A percentile compares a stretch with the other conserved stretches of the same genome.
Conservation (phyloP, 2,329 filamentous ascomycete species). For the Penicillium hordei region DNA sequence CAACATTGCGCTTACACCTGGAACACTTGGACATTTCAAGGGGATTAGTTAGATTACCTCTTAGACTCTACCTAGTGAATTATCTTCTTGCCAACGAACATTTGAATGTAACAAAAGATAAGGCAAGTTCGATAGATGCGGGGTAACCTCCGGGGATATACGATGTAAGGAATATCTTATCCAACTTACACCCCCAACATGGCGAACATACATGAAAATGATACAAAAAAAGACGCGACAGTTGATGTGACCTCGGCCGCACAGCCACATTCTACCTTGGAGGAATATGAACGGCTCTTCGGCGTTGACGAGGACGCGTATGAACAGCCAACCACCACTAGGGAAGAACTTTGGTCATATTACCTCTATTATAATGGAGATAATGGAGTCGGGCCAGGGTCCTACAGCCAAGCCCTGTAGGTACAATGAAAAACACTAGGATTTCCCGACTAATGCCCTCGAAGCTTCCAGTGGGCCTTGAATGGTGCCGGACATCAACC, state of each 20-base stretch:
- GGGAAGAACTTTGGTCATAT: slow-evolving; percentile 46
- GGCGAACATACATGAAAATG: neutral
- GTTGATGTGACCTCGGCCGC: slow-evolving; percentile 1
- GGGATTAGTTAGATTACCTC: neutral
- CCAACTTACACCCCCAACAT: neutral
- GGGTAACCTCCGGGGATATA: neutral
- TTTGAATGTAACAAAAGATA: neutral
- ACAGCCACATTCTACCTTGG: slow-evolving; percentile 18
- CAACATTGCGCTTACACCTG: neutral
- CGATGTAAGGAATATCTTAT: neutral
- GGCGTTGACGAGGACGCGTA: slow-evolving; percentile 38
- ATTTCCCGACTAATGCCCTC: neutral
- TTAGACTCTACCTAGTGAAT: neutral
- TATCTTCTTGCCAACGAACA: neutral
- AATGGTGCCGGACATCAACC: slow-evolving; percentile 42
- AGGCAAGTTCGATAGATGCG: neutral
- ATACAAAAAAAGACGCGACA: slow-evolving; percentile 16
- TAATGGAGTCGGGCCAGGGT: slow-evolving; percentile 45
- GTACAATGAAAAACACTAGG: neutral
- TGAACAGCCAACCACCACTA: slow-evolving; percentile 42
- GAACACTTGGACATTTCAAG: neutral
- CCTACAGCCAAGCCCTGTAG: slow-evolving; percentile 44
- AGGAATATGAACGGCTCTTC: slow-evolving; percentile 40
- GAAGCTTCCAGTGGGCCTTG: slow-evolving; percentile 43
- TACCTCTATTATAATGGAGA: slow-evolving; percentile 49